A percentile compares a stretch with the other conserved stretches of the same genome.
Conservation (phyloP, 805 yeast genomes). For the Nakazawaea wyomingensis region DNA sequence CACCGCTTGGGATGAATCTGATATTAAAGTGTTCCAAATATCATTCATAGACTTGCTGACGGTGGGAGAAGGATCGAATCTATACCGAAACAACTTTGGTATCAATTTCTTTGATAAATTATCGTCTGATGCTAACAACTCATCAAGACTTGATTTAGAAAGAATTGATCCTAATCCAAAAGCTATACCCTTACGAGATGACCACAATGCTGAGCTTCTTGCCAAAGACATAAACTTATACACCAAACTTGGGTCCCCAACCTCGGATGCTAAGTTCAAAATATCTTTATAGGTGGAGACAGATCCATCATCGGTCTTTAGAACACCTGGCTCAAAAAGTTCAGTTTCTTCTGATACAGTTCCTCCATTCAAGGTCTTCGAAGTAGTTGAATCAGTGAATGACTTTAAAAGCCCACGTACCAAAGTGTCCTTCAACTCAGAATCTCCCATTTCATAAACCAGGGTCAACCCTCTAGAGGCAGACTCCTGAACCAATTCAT, state of each 20-base stretch:
- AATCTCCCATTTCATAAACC: conserved; percentile 72
- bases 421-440: conserved; percentile 61
- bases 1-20: conserved; percentile 50
- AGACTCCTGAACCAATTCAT: conserved; percentile 85
- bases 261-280: conserved; percentile 82
- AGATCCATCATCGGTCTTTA: conserved; percentile 79
- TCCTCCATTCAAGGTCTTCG: conserved; percentile 49
- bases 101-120: conserved; percentile 55
- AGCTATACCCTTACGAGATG: conserved; percentile 89
- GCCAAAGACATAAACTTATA: conserved; percentile 93
- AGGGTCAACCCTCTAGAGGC: conserved; percentile 86
- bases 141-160: conserved; percentile 70
- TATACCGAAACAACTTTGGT: conserved; percentile 78
- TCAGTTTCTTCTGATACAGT: conserved; percentile 74
- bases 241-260: conserved; percentile 91
- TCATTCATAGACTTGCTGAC: conserved; percentile 83
- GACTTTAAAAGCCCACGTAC: conserved; percentile 69
- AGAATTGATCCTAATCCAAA: conserved; percentile 85
- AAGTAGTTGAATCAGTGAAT: conserved; percentile 64
- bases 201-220: conserved; percentile 83
- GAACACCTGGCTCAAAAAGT: conserved; percentile 75
- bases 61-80: conserved; percentile 73
- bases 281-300: conserved; percentile 91
- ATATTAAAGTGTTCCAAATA: conserved; percentile 76
- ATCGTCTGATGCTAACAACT: conserved; percentile 49